These are phyloP conservation scores for Astrephomene gubernaculifera DNA, from an alignment of 139 green algal species.

Conservation along the genomic window DNA sequence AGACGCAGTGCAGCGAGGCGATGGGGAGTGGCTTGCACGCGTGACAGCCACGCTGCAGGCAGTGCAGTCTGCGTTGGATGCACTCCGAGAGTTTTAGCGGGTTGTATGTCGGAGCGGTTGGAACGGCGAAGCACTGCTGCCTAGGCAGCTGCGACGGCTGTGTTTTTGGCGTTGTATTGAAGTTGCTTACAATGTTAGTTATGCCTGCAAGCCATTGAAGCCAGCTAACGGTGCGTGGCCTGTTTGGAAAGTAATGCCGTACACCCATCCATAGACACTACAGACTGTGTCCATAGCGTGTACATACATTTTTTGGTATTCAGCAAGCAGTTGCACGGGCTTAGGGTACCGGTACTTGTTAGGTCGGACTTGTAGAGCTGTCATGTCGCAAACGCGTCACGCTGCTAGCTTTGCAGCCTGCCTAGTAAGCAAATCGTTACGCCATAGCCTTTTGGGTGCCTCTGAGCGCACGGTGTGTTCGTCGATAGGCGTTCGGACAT, in stretches of 20 bases:
- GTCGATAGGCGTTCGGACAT: background rate
- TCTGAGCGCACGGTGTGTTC: background rate
- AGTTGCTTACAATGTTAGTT: too few species aligned
- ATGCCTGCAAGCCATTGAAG: too few species aligned
- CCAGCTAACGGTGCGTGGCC: too few species aligned
- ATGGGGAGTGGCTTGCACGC: background rate
- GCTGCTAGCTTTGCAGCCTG: background rate
- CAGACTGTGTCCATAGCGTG: too few species aligned
- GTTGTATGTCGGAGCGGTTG: background rate
- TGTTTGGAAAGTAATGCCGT: too few species aligned
- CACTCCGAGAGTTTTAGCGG: slow-evolving; percentile 10
- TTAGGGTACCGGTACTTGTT: too few species aligned
- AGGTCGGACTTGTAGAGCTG: too few species aligned
- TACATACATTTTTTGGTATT: too few species aligned
- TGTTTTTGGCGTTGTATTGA: too few species aligned
- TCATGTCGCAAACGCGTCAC: background rate
- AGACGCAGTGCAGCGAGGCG: background rate
- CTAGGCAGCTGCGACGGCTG: background rate
- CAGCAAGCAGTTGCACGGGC: background rate
- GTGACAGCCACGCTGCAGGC: slow-evolving; percentile 18
- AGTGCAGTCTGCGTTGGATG: slow-evolving; percentile 25
- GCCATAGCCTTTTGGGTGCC: background rate
- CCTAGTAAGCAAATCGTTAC: background rate
- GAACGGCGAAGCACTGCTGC: background rate
- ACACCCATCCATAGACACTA: too few species aligned